These are phyloP conservation scores for Scheffersomyces insectosa DNA, from an alignment of 1,139 yeast genomes.

Conservation along the genomic window DNA sequence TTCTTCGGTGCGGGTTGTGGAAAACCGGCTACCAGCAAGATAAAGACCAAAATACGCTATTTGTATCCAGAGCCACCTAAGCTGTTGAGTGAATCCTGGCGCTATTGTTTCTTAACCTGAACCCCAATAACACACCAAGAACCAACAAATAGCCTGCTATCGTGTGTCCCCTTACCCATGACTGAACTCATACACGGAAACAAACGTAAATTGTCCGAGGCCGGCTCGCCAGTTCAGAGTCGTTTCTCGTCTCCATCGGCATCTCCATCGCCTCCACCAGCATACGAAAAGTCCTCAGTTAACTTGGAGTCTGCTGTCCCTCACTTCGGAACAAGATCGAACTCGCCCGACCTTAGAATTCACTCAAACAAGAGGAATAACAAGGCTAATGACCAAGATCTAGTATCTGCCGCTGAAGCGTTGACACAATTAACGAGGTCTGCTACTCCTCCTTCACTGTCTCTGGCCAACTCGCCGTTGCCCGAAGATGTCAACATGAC, in stretches of 20 bases:
- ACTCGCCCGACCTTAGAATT: not conserved
- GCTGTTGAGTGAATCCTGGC: too few species aligned
- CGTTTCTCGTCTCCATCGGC: conserved; percentile 3
- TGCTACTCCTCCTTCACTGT: conserved; percentile 12
- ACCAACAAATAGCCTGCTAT: too few species aligned
- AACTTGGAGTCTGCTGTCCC: not conserved
- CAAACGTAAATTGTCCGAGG: not conserved
- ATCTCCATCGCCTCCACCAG: conserved; percentile 9
- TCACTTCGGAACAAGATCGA: not conserved
- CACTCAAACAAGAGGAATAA: not conserved
- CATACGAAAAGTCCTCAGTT: not conserved
- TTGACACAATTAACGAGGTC: conserved; percentile 35
- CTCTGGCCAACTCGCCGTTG: conserved; percentile 1
- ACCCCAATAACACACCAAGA: too few species aligned
- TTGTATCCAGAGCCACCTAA: too few species aligned
- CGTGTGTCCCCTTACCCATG: not conserved
- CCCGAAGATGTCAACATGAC: not conserved
- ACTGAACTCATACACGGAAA: not conserved
- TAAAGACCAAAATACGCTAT: too few species aligned
- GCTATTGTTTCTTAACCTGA: too few species aligned
- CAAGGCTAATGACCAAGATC: conserved; percentile 21
- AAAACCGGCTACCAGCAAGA: too few species aligned
- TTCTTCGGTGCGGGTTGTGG: too few species aligned
- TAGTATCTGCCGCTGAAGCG: conserved; percentile 45
- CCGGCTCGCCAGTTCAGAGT: too few species aligned